Evolutionary conservation across 306 rosid genomes (phyloP), one percentile per base, ranked within the genome.

Genomic region (Crotalaria pallida): DNA sequence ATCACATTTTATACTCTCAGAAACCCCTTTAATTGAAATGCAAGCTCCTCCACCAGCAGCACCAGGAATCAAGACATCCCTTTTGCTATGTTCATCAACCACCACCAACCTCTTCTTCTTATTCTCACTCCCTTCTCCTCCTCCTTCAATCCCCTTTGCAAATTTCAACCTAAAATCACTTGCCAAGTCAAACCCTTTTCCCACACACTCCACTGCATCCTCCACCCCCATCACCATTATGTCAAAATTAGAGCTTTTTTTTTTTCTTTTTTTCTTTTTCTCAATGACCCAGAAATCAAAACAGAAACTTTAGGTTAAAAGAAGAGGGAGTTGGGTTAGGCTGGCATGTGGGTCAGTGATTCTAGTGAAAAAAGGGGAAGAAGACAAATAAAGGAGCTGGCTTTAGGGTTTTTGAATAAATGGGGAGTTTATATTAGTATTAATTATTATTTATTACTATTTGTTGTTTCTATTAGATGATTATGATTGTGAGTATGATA

Each of bases 121-220:
- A 10, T 78, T 75, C 18, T 15, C n/a, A n/a, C n/a, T n/a, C n/a
- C n/a, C n/a, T n/a, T n/a, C n/a, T n/a, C n/a, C n/a, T n/a, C n/a
- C n/a, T n/a, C n/a, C 75, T 18, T 71, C 82, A 44, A 80, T 62
- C 19, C 97, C 92, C 77, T 93, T 93, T 0, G 88, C 92, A 70
- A 88, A 94, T 68, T 87, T 88, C 77, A 94, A 72, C 51, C 97
- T 74, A 62, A 88, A 88, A 83, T 94, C 98, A 57, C 89, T 90
- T 12, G 94, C 83, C 49, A 94, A 69, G 83, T 94, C 98, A 49
- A 90, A 94, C 34, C 98, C 98, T 72, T 86, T 87, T 12, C 98
- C 98, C 43, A 94, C 24, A 70, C 90, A 85, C 69, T 84, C 96
- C 83, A 93, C 71, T 29, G 97, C 96, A 75, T 80, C 72, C 77